Evolutionary conservation across 768 basidiomycete genomes (phyloP).

Genomic region (Suillus clintonianus): DNA sequence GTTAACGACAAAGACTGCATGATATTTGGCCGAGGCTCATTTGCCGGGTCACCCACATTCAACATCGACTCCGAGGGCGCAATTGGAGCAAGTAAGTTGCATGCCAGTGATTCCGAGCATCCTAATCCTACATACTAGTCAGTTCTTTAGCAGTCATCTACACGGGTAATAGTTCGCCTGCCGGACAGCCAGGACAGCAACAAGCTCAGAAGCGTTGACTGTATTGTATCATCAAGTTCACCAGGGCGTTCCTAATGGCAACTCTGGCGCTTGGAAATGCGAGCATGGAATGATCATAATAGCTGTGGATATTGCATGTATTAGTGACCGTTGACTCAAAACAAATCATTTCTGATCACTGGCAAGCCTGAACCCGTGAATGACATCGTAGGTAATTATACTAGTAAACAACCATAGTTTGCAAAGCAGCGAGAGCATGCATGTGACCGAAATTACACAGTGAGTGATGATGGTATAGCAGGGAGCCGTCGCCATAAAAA

Average conservation of each 20-base stretch:
- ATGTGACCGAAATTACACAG: background rate
- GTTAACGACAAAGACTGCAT: background rate
- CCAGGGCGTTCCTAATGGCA: too few species aligned
- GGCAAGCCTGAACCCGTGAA: background rate
- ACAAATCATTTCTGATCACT: background rate
- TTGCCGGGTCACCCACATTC: background rate
- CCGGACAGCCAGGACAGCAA: background rate
- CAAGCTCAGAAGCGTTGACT: conserved; percentile 42
- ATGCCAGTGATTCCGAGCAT: too few species aligned
- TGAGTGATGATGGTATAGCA: background rate
- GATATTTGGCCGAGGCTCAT: background rate
- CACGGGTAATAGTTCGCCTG: background rate
- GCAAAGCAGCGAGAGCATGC: background rate
- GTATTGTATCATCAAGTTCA: too few species aligned
- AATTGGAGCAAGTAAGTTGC: background rate
- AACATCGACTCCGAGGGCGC: background rate
- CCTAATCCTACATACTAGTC: background rate
- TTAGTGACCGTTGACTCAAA: background rate
- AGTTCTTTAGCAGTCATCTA: background rate
- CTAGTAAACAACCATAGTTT: background rate
- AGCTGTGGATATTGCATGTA: too few species aligned
- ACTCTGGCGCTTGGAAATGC: too few species aligned
- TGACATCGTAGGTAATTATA: background rate
- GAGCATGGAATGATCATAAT: too few species aligned
- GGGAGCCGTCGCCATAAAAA: background rate